Percentiles rank a stretch among this genome's conserved stretches.
These are phyloP conservation scores for Vigna radiata DNA, from an alignment of 306 rosid species.

Conservation along the genomic window DNA sequence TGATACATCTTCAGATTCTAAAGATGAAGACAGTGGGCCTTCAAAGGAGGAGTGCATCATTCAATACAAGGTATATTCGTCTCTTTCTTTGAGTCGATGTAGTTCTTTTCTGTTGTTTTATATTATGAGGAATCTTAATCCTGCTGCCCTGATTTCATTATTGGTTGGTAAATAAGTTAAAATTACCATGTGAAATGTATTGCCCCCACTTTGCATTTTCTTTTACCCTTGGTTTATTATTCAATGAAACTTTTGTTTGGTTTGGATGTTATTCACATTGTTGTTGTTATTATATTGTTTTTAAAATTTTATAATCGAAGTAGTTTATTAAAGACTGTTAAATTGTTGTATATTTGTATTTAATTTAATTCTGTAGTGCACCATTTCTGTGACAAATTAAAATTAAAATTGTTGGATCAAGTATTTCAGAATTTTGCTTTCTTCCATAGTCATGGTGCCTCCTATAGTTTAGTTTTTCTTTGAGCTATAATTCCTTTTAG, in stretches of 20 bases:
- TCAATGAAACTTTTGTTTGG: not conserved
- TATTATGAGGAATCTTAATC: conserved; percentile 31
- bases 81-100: conserved; percentile 36
- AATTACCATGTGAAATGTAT: conserved; percentile 13
- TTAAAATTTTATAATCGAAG: not conserved
- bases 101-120: conserved; percentile 17
- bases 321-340: not conserved
- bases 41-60: conserved; percentile 85
- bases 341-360: not conserved
- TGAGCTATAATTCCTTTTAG: no score
- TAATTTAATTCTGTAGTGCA: not conserved
- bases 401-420: not conserved
- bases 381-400: not conserved
- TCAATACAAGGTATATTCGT: conserved; percentile 80
- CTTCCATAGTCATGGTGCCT: not conserved
- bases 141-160: conserved; percentile 24
- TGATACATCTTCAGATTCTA: conserved; percentile 94
- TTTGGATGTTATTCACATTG: not conserved
- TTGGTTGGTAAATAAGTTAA: not conserved
- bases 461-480: no score
- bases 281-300: not conserved
- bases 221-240: not conserved
- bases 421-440: not conserved
- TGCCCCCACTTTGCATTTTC: not conserved
- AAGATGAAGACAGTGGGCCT: conserved; percentile 85